Percentiles rank a stretch among this genome's conserved stretches.
phyloP scores from a whole-genome alignment of 495 filamentous ascomycete species.

The Aspergillus carlsbadensis region DNA sequence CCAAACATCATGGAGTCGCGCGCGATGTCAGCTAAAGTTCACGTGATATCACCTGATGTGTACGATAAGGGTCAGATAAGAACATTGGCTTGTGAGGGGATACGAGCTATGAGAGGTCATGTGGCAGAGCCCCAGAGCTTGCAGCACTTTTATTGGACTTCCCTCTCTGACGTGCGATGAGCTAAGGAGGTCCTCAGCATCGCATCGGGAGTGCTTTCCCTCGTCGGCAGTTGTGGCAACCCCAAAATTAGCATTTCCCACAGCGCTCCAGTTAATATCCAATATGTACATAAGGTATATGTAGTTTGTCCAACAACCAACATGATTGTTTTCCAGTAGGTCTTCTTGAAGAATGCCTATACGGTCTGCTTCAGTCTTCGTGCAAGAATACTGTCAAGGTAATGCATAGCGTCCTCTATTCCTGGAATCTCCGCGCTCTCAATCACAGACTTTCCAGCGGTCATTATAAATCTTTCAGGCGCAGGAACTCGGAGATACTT shows the following conservation, averaged over 20 bases:
- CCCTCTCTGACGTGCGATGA: no score
- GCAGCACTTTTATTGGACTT: no score
- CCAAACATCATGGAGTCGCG: background rate
- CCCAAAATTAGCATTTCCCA: no score
- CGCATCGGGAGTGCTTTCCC: no score
- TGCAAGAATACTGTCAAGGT: background rate
- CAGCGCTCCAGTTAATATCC: no score
- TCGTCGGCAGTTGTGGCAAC: no score
- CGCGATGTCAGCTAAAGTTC: background rate
- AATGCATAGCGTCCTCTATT: background rate
- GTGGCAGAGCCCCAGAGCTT: no score
- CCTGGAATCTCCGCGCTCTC: background rate
- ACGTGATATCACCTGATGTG: background rate
- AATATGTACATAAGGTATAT: no score
- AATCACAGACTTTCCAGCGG: slow-evolving; percentile 42
- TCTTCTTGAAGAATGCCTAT: no score
- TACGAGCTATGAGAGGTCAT: background rate
- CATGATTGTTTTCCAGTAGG: no score
- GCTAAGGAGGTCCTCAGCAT: no score
- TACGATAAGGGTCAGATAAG: background rate
- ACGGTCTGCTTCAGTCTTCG: background rate
- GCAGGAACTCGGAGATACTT: slow-evolving; percentile 35
- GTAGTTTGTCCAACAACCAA: no score
- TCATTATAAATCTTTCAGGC: slow-evolving; percentile 45
- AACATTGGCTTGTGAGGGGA: background rate